phyloP scores from a whole-genome alignment of 1,139 yeast genomes.

The Hansenula lynferdii region DNA sequence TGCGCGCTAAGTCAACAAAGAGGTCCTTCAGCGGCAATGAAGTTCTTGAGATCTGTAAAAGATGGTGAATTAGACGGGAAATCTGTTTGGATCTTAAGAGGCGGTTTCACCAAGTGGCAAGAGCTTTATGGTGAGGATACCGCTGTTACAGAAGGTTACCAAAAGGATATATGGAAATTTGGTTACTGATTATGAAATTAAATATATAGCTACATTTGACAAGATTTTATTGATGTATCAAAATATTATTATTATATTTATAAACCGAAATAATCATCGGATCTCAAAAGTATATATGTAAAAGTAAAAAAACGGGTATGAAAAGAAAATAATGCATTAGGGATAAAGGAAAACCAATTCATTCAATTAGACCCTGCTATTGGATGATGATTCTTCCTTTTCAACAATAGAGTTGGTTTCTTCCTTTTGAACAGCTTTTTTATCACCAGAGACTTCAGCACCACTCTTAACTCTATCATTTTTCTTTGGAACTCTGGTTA shows the following conservation, averaged over 20 bases:
- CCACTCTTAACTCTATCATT: slow-evolving; percentile 16
- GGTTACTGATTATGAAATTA: too few species aligned
- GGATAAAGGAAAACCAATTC: not conserved
- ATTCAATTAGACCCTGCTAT: not conserved
- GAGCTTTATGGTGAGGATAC: slow-evolving; percentile 62
- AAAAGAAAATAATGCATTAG: too few species aligned
- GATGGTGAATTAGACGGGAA: slow-evolving; percentile 36
- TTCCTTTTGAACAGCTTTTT: not conserved
- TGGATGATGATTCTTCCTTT: slow-evolving; percentile 1
- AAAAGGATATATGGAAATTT: slow-evolving; percentile 49
- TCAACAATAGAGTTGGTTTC: not conserved
- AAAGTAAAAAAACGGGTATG: too few species aligned
- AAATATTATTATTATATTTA: too few species aligned
- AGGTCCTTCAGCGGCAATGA: slow-evolving; percentile 81
- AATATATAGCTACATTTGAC: too few species aligned
- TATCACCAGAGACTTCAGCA: not conserved
- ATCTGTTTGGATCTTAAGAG: slow-evolving; percentile 66
- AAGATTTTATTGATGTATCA: too few species aligned
- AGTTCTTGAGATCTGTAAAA: slow-evolving; percentile 51
- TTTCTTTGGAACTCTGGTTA: slow-evolving; percentile 68
- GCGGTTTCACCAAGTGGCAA: slow-evolving; percentile 90
- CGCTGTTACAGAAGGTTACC: slow-evolving; percentile 63
- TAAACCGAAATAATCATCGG: too few species aligned
- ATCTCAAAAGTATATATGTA: too few species aligned
- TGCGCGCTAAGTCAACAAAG: slow-evolving; percentile 88